Percentiles rank a stretch among this genome's conserved stretches.
Evolutionary conservation across 305 asterid species (phyloP).

Genomic region (Solanum aculeatissimum): DNA sequence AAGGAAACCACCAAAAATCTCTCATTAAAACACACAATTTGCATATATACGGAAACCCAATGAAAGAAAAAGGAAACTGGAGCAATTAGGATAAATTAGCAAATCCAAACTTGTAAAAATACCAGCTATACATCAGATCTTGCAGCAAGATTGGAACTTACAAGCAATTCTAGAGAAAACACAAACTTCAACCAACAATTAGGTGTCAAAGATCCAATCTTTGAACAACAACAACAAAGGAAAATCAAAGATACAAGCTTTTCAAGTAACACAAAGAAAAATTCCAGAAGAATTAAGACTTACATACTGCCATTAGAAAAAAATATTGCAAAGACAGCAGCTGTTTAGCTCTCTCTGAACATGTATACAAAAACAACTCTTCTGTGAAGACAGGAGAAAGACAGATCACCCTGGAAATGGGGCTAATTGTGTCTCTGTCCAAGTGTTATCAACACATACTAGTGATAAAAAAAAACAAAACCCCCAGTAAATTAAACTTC

Average conservation of each 20-base stretch:
- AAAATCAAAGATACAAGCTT: neutral
- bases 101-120: neutral
- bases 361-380: neutral
- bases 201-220: neutral
- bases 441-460: neutral
- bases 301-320: neutral
- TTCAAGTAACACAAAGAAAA: neutral
- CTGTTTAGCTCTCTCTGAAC: neutral
- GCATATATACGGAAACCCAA: neutral
- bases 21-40: neutral
- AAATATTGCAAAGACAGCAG: neutral
- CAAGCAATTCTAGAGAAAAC: neutral
- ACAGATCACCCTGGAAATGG: neutral
- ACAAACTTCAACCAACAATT: neutral
- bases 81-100: neutral
- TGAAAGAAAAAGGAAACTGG: neutral
- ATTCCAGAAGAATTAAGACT: neutral
- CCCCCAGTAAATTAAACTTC: neutral
- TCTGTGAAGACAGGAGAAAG: neutral
- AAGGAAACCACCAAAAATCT: neutral
- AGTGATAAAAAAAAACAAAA: neutral
- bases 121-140: neutral
- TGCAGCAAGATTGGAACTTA: neutral
- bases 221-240: neutral
- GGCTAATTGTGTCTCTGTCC: neutral